phyloP scores from a whole-genome alignment of 2,329 filamentous ascomycete species.

The Phialocephala subalpina region DNA sequence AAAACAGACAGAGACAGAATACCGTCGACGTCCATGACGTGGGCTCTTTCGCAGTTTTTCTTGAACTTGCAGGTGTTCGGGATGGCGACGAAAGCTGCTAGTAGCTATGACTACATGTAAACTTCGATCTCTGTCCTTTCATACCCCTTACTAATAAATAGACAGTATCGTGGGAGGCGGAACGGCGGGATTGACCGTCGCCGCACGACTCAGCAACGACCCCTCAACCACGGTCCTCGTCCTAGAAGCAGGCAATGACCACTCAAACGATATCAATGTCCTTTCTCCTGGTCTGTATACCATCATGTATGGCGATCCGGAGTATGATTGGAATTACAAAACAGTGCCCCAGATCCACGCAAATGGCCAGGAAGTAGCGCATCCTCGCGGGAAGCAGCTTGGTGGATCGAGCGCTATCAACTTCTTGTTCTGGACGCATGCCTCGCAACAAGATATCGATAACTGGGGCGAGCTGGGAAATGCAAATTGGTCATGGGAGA shows the following conservation, averaged over 20 bases:
- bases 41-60: not conserved
- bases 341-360: conserved; percentile 10
- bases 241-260: conserved; percentile 20
- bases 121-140: not conserved
- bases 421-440: conserved; percentile 39
- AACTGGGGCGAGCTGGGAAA: conserved; percentile 50
- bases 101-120: conserved; percentile 1
- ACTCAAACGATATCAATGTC: conserved; percentile 17
- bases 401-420: conserved; percentile 48
- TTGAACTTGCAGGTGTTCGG: not conserved
- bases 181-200: conserved; percentile 11
- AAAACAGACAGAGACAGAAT: too few species aligned
- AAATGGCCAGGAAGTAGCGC: conserved; percentile 14
- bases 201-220: conserved; percentile 2
- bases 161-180: conserved; percentile 6
- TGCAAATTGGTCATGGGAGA: conserved; percentile 48
- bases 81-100: not conserved
- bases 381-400: conserved; percentile 45
- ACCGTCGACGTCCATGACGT: not conserved
- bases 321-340: conserved; percentile 16
- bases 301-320: conserved; percentile 8
- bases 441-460: conserved; percentile 43
- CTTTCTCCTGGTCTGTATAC: conserved; percentile 17
- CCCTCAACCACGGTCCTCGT: conserved; percentile 11
- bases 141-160: not conserved